Evolutionary conservation across 2,329 filamentous ascomycete species (phyloP).

Genomic region (Fusarium tjaetaba): DNA sequence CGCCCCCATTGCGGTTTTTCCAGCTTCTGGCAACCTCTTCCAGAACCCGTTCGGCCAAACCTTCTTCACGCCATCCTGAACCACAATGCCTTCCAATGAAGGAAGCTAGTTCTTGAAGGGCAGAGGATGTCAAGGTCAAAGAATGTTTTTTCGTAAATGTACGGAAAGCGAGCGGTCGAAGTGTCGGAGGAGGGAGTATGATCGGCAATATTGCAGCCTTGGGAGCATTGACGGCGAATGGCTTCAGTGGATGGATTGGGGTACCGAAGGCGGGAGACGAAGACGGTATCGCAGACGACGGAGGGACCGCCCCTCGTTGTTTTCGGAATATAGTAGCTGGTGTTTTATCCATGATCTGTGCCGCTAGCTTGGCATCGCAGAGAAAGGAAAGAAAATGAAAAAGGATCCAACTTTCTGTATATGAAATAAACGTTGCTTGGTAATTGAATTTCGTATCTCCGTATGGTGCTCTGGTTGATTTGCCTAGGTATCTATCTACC

Average conservation of each 20-base stretch:
- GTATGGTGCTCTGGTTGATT: conserved; percentile 14
- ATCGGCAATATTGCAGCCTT: conserved; percentile 83
- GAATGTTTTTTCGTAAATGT: conserved; percentile 99
- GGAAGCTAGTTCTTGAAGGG: conserved; percentile 82
- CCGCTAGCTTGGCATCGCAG: conserved; percentile 33
- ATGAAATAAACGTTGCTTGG: conserved; percentile 5
- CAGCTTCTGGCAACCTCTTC: conserved; percentile 92
- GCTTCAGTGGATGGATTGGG: conserved; percentile 79
- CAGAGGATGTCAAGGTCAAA: conserved; percentile 87
- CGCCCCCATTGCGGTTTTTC: conserved; percentile 88
- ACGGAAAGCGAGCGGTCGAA: conserved; percentile 91
- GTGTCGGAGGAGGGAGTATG: conserved; percentile 83
- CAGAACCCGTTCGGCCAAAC: conserved; percentile 88
- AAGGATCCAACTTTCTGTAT: background rate
- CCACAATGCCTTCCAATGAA: conserved; percentile 96
- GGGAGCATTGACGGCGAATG: conserved; percentile 64
- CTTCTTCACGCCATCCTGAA: conserved; percentile 95
- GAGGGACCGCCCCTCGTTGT: conserved; percentile 47
- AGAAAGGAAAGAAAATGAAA: background rate
- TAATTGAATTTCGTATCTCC: conserved; percentile 10
- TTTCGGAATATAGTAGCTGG: conserved; percentile 52
- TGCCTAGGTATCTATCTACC: background rate
- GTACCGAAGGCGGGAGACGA: conserved; percentile 93
- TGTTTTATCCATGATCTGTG: conserved; percentile 50
- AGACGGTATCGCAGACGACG: conserved; percentile 76